A percentile compares a stretch with the other conserved stretches of the same genome.
These are phyloP conservation scores for Beta corolliflora DNA, from an alignment of 179 eudicot genomes.

Conservation along the genomic window DNA sequence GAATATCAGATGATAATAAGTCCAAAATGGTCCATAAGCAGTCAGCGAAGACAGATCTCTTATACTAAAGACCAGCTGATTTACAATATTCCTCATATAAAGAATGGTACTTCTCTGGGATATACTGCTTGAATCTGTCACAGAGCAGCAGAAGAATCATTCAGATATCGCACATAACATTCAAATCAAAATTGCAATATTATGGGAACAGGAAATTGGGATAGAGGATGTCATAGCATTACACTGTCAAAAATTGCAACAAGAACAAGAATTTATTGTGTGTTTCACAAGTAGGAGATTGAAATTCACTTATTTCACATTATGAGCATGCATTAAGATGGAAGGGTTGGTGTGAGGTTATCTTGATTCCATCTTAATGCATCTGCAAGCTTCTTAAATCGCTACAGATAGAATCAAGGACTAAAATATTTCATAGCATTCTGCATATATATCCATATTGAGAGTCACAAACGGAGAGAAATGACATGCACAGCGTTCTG, in stretches of 20 bases:
- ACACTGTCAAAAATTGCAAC: background rate
- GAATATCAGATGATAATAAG: no score
- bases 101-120: constrained; percentile 73
- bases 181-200: background rate
- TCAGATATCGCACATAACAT: background rate
- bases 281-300: background rate
- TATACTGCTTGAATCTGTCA: constrained; percentile 77
- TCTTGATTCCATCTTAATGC: background rate
- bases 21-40: background rate
- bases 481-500: background rate
- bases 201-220: background rate
- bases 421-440: background rate
- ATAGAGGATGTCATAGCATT: background rate
- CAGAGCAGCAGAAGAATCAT: constrained; percentile 19
- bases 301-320: background rate
- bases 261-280: background rate
- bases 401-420: background rate
- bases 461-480: background rate
- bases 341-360: background rate
- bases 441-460: background rate
- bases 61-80: constrained; percentile 36
- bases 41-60: constrained; percentile 10
- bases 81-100: constrained; percentile 62
- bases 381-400: background rate
- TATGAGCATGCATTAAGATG: background rate